Percentiles rank a stretch among this genome's conserved stretches.
Conservation (phyloP, 2,329 filamentous ascomycete genomes). For the Epichloe uncinata region DNA sequence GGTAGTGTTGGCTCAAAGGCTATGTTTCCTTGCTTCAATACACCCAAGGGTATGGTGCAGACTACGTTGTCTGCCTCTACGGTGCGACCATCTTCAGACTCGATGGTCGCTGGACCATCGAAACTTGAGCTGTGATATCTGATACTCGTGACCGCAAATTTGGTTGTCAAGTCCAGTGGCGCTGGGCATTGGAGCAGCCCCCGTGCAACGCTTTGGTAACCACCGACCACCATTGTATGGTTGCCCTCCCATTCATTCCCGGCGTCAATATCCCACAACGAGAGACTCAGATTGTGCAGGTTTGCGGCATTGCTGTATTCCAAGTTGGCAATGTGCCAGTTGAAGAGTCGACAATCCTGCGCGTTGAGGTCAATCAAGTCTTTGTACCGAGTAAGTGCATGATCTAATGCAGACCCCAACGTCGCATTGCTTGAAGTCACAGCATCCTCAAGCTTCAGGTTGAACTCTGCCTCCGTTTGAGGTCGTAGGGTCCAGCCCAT, state of each 20-base stretch:
- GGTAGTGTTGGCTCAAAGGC: slow-evolving; percentile 88
- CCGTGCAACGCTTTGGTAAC: slow-evolving; percentile 86
- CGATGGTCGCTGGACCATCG: slow-evolving; percentile 42
- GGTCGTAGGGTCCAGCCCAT: slow-evolving; percentile 74
- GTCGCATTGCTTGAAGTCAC: slow-evolving; percentile 55
- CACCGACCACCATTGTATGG: slow-evolving; percentile 85
- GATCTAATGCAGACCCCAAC: slow-evolving; percentile 81
- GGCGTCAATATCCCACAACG: slow-evolving; percentile 92
- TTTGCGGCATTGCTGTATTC: slow-evolving; percentile 95
- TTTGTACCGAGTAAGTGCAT: slow-evolving; percentile 80
- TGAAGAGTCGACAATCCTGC: slow-evolving; percentile 80
- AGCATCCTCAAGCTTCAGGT: slow-evolving; percentile 56
- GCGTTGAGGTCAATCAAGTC: slow-evolving; percentile 68
- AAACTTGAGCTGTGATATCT: slow-evolving; percentile 40
- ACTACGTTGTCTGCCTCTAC: slow-evolving; percentile 86
- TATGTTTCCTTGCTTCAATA: slow-evolving; percentile 71
- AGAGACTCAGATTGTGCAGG: slow-evolving; percentile 72
- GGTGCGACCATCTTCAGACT: slow-evolving; percentile 63
- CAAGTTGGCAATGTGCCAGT: slow-evolving; percentile 97
- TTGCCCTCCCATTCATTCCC: slow-evolving; percentile 95
- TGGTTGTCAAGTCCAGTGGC: slow-evolving; percentile 63
- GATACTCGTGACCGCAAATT: slow-evolving; percentile 60
- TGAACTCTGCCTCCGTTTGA: slow-evolving; percentile 47
- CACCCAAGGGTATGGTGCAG: slow-evolving; percentile 78
- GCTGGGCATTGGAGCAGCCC: slow-evolving; percentile 63